phyloP scores from a whole-genome alignment of 805 yeast genomes.

The Brettanomyces custersianus region DNA sequence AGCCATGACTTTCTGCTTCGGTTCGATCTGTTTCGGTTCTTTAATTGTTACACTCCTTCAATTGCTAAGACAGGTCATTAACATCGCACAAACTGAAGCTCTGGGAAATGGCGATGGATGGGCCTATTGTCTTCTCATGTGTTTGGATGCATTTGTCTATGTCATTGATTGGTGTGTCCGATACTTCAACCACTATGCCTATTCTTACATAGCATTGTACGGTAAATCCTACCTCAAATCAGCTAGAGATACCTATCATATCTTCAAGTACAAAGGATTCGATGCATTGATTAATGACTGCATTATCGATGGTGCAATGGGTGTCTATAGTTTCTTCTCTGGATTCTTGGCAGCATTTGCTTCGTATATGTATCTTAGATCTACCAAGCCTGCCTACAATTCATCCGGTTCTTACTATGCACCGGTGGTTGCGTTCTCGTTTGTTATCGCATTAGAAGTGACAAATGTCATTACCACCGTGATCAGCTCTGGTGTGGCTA shows the following conservation, averaged over 20 bases:
- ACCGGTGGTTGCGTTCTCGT: constrained; percentile 19
- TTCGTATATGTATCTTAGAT: constrained; percentile 55
- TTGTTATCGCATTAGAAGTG: constrained; percentile 64
- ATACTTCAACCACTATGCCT: constrained; percentile 73
- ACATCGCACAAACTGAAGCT: constrained; percentile 35
- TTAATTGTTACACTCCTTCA: constrained; percentile 72
- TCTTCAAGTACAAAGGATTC: constrained; percentile 69
- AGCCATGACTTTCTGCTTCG: constrained; percentile 78
- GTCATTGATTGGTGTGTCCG: constrained; percentile 20
- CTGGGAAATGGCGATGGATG: constrained; percentile 14
- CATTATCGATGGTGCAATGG: constrained; percentile 65
- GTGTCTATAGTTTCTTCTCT: constrained; percentile 60
- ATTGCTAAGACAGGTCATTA: constrained; percentile 46
- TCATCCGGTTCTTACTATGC: constrained; percentile 43
- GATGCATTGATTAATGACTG: constrained; percentile 81
- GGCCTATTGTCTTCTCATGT: constrained; percentile 10
- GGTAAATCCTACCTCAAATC: constrained; percentile 68
- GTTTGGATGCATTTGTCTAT: constrained; percentile 15
- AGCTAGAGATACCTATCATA: constrained; percentile 68
- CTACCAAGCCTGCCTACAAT: constrained; percentile 63
- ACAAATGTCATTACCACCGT: constrained; percentile 61
- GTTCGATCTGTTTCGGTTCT: constrained; percentile 77
- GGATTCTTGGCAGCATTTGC: constrained; percentile 38
- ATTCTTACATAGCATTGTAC: constrained; percentile 79
- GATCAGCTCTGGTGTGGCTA: constrained; percentile 69